Evolutionary conservation across 1,284 basidiomycete species (phyloP), one percentile per base, ranked within the genome.

Genomic region (Stygiomarasmius scandens): DNA sequence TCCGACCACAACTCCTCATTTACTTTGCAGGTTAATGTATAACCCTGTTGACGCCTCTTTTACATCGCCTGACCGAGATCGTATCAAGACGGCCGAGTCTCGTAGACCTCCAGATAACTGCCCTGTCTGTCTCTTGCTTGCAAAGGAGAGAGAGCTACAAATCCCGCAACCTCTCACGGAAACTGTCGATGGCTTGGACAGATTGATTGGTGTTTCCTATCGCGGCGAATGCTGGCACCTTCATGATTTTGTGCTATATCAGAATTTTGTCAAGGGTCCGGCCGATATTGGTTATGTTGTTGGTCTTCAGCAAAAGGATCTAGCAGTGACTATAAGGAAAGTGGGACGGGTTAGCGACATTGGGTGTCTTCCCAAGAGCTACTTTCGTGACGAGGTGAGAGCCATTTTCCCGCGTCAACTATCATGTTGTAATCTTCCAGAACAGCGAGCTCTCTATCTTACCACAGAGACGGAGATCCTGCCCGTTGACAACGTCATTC

Each of bases 201-300:
- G 72, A n/a, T 52, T 63, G 2, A 68, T 72, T 34, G 82, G 82
- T 0, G 58, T 86, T 29, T 67, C 72, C 0, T 80, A 74, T 62
- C 67, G 66, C 14, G 80, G 77, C 1, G 58, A 71, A 0, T 70
- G 70, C 0, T 87, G 82, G 60, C 86, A 89, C 54, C 54, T 74
- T 1, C 66, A 81, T 51, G 87, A 90, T 52, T 87, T 80, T 59
- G 78, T 81, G 9, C 69, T 85, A 2, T 78, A 84, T 64, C 74
- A 73, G 46, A 51, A 29, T 6, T 38, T 12, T 12, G 66, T 63
- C 1, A 59, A 64, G 8, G 75, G 76, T 0, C 77, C 76, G 16
- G 77, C 38, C 16, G 6, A 45, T 10, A 54, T 62, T 11, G 61
- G 61, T 4, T 55, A 59, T 12, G 44, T 62, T 22, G 22, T 24